These are phyloP conservation scores for Fusarium drepaniforme DNA, from an alignment of 2,329 filamentous ascomycete genomes.

Conservation along the genomic window DNA sequence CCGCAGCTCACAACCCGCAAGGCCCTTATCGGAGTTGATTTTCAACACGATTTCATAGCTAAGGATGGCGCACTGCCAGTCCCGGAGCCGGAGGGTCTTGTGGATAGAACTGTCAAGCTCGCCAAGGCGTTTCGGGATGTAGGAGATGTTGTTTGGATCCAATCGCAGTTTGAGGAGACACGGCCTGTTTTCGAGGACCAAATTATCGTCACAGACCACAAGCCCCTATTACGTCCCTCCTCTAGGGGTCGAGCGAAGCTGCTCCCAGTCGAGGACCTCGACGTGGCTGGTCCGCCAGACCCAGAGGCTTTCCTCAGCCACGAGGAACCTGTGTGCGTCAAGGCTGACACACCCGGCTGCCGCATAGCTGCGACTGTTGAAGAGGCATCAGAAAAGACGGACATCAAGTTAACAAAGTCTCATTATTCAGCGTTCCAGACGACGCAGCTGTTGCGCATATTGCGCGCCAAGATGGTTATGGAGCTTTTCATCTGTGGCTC, in stretches of 20 bases:
- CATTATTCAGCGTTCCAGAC: constrained; percentile 90
- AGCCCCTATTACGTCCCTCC: constrained; percentile 23
- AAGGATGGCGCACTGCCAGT: constrained; percentile 76
- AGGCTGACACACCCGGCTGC: constrained; percentile 57
- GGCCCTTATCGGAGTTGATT: constrained; percentile 85
- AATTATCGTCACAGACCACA: constrained; percentile 58
- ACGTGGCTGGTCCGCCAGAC: constrained; percentile 37
- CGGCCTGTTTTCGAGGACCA: constrained; percentile 67
- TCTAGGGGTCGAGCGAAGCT: constrained; percentile 28
- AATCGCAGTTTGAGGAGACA: constrained; percentile 77
- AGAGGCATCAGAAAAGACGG: constrained; percentile 59
- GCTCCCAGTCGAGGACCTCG: constrained; percentile 19
- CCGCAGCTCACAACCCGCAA: constrained; percentile 70
- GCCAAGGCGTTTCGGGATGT: constrained; percentile 79
- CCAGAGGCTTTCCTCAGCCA: constrained; percentile 62
- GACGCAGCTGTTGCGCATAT: constrained; percentile 77
- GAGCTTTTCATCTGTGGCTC: constrained; percentile 91
- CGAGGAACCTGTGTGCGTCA: constrained; percentile 57
- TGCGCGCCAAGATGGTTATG: constrained; percentile 89
- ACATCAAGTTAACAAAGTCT: constrained; percentile 73
- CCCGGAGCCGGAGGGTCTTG: constrained; percentile 71
- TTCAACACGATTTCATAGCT: constrained; percentile 90
- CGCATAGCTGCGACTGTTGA: constrained; percentile 59
- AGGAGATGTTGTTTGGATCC: constrained; percentile 85
- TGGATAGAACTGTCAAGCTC: constrained; percentile 75